Evolutionary conservation across 2,329 filamentous ascomycete species (phyloP).

Genomic region (Phaeophleospora eucalypticola): DNA sequence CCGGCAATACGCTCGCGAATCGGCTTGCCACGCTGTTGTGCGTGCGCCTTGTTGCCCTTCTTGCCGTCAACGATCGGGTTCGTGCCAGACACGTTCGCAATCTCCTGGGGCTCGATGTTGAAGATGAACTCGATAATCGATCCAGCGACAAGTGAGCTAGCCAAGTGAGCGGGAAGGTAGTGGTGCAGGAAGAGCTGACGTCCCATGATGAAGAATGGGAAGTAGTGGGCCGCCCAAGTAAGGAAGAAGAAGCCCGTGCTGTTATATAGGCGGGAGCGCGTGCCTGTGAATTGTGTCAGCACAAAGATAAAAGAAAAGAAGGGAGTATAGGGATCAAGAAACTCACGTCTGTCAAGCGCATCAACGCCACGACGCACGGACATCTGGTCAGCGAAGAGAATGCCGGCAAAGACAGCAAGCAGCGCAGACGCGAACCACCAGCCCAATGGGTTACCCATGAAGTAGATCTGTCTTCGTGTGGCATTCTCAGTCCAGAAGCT

Average conservation of each 20-base stretch:
- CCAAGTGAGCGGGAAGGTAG: slow-evolving; percentile 91
- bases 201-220: slow-evolving; percentile 97
- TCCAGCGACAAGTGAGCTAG: slow-evolving; percentile 83
- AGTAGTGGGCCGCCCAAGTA: slow-evolving; percentile 94
- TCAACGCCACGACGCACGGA: slow-evolving; percentile 90
- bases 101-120: slow-evolving; percentile 70
- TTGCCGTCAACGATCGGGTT: slow-evolving; percentile 36
- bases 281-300: slow-evolving; percentile 52
- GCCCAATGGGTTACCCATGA: slow-evolving; percentile 90
- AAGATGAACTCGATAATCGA: slow-evolving; percentile 94
- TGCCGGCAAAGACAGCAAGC: slow-evolving; percentile 87
- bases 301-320: neutral
- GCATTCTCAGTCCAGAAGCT: slow-evolving; percentile 99
- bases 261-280: slow-evolving; percentile 92
- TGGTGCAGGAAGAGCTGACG: slow-evolving; percentile 97
- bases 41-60: slow-evolving; percentile 34
- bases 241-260: slow-evolving; percentile 99
- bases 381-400: slow-evolving; percentile 87
- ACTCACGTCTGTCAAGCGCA: slow-evolving; percentile 87
- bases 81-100: slow-evolving; percentile 47
- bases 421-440: slow-evolving; percentile 96
- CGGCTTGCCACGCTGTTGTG: slow-evolving; percentile 58
- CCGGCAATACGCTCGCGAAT: slow-evolving; percentile 75
- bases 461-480: slow-evolving; percentile 95
- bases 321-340: neutral